Conservation (phyloP, 768 basidiomycete genomes). For the Daedalea quercina region DNA sequence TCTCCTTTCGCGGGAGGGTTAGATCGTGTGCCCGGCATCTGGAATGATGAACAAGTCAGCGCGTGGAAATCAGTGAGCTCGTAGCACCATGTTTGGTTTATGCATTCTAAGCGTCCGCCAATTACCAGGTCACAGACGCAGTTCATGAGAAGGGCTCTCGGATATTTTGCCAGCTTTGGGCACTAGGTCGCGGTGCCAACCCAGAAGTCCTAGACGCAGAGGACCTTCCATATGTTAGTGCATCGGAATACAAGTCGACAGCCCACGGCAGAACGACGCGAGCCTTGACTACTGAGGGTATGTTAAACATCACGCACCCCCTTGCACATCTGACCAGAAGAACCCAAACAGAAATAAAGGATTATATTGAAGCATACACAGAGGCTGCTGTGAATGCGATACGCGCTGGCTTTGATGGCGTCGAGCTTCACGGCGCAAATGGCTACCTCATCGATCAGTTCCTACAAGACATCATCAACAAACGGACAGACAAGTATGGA, state of each 20-base stretch:
- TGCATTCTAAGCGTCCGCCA: neutral
- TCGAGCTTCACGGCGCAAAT: slow-evolving; percentile 23
- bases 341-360: too few relatives aligned
- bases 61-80: slow-evolving; percentile 44
- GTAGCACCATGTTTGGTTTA: neutral
- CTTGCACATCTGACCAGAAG: neutral
- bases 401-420: slow-evolving; percentile 23
- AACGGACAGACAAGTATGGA: slow-evolving; percentile 40
- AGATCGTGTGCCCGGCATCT: slow-evolving; percentile 54
- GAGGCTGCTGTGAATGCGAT: slow-evolving; percentile 24
- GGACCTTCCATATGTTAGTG: slow-evolving; percentile 13
- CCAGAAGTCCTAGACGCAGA: slow-evolving; percentile 29
- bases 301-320: slow-evolving; percentile 14
- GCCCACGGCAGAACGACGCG: slow-evolving; percentile 9
- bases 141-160: slow-evolving; percentile 48
- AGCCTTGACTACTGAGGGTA: slow-evolving; percentile 15
- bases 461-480: slow-evolving; percentile 32
- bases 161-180: slow-evolving; percentile 56
- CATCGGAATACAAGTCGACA: slow-evolving; percentile 7
- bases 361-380: neutral
- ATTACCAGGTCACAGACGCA: slow-evolving; percentile 41
- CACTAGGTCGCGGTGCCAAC: slow-evolving; percentile 36
- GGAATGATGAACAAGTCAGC: slow-evolving; percentile 46
- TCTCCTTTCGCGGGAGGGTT: slow-evolving; percentile 42
- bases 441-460: slow-evolving; percentile 36